Evolutionary conservation across 2,329 filamentous ascomycete species (phyloP), one percentile per base, ranked within the genome.

Genomic region (Onygenales sp.): DNA sequence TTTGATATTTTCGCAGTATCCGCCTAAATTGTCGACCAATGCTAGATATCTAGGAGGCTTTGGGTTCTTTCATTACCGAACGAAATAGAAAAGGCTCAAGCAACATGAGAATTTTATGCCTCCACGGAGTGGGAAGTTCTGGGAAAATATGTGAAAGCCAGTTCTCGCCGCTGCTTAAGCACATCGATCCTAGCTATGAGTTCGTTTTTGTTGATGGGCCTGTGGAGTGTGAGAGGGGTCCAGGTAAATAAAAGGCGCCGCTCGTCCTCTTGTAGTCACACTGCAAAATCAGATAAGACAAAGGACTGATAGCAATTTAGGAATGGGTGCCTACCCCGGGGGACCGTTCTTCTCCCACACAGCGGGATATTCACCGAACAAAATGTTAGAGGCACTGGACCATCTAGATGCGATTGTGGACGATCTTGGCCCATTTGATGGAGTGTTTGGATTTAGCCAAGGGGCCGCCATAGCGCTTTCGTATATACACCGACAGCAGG

Each of bases 371-470:
- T 40, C 48, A 37, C 48, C 48, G 10, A 34, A 10, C 21, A 14
- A 17, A n/a, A 42, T 51, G 13, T 8, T 27, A 13, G 32, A 51
- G 31, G 34, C 48, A 8, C 27, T 39, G 11, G 34, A 51, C 11
- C 39, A 40, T 27, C 34, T 51, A 2, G 36, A 51, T 11, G 48
- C 7, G 21, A n/a, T 42, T 13, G 17, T 51, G 32, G 36, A 72
- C 40, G 76, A 78, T 1, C 78, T 82, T 5, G 85, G 82, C 0
- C 84, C 84, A 1, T 80, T 91, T 43, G 87, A 92, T 63, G 88
- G 85, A 9, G 84, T 91, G 0, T 73, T 90, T 27, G 89, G 89
- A 0, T 94, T 94, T 72, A 86, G 81, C 56, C 89, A 94, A 70
- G 89, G 89, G 21, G 89, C 78, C 6, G 84, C 83, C 1, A 73